These are phyloP conservation scores for Trichoderma brevicompactum DNA, from an alignment of 2,329 filamentous ascomycete genomes.

Conservation along the genomic window DNA sequence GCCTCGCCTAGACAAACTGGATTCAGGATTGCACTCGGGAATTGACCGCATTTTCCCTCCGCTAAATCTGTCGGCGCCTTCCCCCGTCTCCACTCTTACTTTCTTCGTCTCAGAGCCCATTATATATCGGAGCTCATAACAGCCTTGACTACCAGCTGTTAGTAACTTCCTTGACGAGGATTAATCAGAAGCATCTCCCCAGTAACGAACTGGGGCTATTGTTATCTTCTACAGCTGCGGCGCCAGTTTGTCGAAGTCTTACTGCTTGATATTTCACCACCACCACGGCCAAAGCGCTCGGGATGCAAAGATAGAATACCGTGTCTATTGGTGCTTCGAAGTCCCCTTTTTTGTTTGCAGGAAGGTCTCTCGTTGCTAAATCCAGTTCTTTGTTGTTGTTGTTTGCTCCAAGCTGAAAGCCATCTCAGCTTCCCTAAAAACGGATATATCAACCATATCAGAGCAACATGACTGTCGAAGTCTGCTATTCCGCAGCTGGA, in stretches of 20 bases:
- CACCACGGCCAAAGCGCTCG: not conserved
- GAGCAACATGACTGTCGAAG: conserved; percentile 13
- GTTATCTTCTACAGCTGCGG: not conserved
- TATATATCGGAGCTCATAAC: not conserved
- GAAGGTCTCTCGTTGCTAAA: not conserved
- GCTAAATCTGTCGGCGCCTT: no score
- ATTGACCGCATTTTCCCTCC: conserved; percentile 17
- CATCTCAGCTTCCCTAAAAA: no score
- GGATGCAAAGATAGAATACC: conserved; percentile 9
- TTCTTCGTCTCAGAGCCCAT: not conserved
- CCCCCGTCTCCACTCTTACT: not conserved
- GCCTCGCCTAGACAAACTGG: conserved; percentile 2
- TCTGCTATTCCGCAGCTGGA: not conserved
- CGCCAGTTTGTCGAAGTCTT: not conserved
- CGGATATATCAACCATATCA: not conserved
- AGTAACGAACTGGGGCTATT: not conserved
- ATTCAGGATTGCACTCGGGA: not conserved
- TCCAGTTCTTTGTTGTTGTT: not conserved
- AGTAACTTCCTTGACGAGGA: not conserved
- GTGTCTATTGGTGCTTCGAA: not conserved
- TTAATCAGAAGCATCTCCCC: not conserved
- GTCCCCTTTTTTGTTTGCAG: not conserved
- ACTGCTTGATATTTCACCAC: not conserved
- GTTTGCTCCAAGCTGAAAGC: not conserved
- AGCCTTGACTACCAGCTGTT: not conserved